phyloP scores from a whole-genome alignment of 2,329 filamentous ascomycete genomes.

The Aspergillus sp. region DNA sequence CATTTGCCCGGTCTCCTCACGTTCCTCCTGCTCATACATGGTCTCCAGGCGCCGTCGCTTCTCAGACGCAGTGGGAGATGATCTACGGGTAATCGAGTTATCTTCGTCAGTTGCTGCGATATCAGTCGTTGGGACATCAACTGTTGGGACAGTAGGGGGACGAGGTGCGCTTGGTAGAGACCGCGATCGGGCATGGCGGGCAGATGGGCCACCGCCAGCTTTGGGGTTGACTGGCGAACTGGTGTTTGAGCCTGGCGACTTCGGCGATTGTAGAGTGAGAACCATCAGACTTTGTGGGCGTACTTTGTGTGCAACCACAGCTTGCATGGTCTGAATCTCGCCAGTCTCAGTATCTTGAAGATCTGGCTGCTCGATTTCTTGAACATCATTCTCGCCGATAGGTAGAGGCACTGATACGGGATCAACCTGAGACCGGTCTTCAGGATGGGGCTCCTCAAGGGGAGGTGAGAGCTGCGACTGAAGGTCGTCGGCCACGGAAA shows the following conservation, averaged over 20 bases:
- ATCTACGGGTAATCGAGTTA: constrained; percentile 18
- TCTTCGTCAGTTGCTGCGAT: constrained; percentile 3
- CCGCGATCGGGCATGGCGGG: constrained; percentile 44
- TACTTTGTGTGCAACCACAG: constrained; percentile 40
- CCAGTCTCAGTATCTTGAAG: constrained; percentile 65
- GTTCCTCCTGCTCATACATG: constrained; percentile 36
- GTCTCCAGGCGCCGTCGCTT: constrained; percentile 34
- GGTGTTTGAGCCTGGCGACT: constrained; percentile 24
- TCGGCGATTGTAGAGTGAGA: constrained; percentile 34
- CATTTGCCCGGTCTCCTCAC: constrained; percentile 32
- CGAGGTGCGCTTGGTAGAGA: constrained; percentile 49
- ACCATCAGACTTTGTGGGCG: constrained; percentile 45
- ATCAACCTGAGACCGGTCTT: constrained; percentile 27
- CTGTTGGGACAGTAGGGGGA: constrained; percentile 16
- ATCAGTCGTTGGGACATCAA: background rate
- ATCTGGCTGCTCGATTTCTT: constrained; percentile 78
- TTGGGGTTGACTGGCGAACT: constrained; percentile 26
- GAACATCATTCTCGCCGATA: constrained; percentile 40
- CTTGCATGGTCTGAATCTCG: constrained; percentile 35
- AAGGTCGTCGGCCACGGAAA: constrained; percentile 35
- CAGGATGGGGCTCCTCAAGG: constrained; percentile 14
- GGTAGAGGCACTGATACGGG: constrained; percentile 33
- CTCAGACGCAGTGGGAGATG: constrained; percentile 27
- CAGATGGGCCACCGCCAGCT: constrained; percentile 22
- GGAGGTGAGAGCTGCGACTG: constrained; percentile 11